Percentiles rank a stretch among this genome's conserved stretches.
Conservation (phyloP, 2,329 filamentous ascomycete species). For the Fusarium nisikadoi region DNA sequence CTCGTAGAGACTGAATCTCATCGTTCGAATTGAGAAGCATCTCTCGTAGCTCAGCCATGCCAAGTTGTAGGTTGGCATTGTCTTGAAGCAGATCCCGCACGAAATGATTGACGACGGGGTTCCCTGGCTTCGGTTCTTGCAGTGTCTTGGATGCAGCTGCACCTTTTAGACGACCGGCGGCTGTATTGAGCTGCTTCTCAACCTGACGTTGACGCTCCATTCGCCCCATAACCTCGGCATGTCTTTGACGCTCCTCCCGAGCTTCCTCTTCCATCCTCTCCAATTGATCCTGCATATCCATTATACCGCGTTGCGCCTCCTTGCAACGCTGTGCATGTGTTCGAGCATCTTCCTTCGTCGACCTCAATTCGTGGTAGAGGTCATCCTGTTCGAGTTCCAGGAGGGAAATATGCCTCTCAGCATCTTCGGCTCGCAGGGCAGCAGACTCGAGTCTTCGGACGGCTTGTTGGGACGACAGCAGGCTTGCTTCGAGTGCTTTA, state of each 20-base stretch:
- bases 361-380: constrained; percentile 73
- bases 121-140: constrained; percentile 66
- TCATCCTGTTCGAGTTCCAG: constrained; percentile 84
- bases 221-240: constrained; percentile 81
- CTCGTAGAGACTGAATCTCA: constrained; percentile 87
- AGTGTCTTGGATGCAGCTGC: constrained; percentile 78
- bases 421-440: constrained; percentile 76
- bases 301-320: constrained; percentile 82
- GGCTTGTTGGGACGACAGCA: constrained; percentile 81
- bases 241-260: constrained; percentile 80
- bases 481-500: constrained; percentile 77
- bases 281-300: constrained; percentile 84
- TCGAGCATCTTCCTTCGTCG: constrained; percentile 78
- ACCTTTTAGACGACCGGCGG: constrained; percentile 82
- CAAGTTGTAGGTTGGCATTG: constrained; percentile 92
- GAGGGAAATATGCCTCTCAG: constrained; percentile 82
- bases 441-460: constrained; percentile 79
- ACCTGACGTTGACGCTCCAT: constrained; percentile 87
- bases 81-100: constrained; percentile 95
- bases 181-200: constrained; percentile 82
- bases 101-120: constrained; percentile 89
- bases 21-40: constrained; percentile 93
- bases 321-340: constrained; percentile 86
- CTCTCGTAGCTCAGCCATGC: constrained; percentile 89
- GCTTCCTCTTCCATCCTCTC: constrained; percentile 89